Base-by-base conservation (phyloP, 768 basidiomycete species). In the Crepidotus variabilis region DNA sequence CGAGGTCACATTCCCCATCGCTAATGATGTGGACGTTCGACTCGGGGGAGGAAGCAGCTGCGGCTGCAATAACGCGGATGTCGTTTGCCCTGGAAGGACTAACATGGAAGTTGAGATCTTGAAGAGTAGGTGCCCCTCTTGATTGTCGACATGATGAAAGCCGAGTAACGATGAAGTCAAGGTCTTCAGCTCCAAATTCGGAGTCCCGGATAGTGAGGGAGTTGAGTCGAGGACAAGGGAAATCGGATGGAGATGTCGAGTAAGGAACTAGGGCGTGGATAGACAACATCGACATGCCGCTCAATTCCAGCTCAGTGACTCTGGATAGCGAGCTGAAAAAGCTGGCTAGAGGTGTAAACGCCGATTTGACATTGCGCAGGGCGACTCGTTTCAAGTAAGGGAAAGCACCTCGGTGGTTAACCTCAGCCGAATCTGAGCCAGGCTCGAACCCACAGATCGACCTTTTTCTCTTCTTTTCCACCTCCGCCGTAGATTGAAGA, bases 291-390 rank as follows among this genome's bases (percentile, higher is more conserved):
- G 73, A 62, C 67, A 72, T 74, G 36, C 66, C 66, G n/a, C 60
- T 62, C 16, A 77, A 55, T 55, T 75, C 72, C 35, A 79, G 63
- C 23, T 62, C 59, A 32, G 62, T 67, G 16, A 75, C 63, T 43
- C 67, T 60, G 9, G 59, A 56, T 13, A 71, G 60, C n/a, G 70
- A 60, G 48, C 51, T 61, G 57, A 74, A 73, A 51, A 76, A 69
- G 11, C 64, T 58, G 20, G 66, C 63, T 2, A 78, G 60, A 1
- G 71, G 65, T 8, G 53, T 54, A n/a, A 68, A 58, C 45, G 70
- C 70, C 6, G 75, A 69, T 45, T 74, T 71, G 23, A 81, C 73
- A 28, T 66, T 60, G 45, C 65, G 69, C 14, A 80, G 67, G 18
- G 69, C 65, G 4, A 80, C 66, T 21, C 61, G 57, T 36, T 69